Evolutionary conservation across 257 asterid genomes (phyloP).

Genomic region (Cruciata laevipes): DNA sequence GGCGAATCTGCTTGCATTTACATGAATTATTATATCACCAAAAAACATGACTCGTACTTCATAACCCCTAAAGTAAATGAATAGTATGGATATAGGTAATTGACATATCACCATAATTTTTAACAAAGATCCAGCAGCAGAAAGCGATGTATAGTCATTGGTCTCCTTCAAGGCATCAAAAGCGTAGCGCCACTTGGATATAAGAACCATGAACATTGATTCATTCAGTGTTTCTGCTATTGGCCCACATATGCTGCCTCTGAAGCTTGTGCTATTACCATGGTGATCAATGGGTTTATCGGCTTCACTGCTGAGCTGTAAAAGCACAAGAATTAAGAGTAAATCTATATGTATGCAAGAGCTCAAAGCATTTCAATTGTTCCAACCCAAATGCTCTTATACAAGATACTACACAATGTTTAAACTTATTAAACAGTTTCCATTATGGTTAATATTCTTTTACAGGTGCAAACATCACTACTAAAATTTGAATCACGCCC

Average conservation of each 20-base stretch:
- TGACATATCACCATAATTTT: slow-evolving; percentile 66
- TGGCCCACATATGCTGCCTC: slow-evolving; percentile 87
- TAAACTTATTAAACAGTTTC: background rate
- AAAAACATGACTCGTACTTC: background rate
- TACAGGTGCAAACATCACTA: background rate
- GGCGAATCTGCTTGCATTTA: slow-evolving; percentile 48
- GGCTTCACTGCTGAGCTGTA: slow-evolving; percentile 46
- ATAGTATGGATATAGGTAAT: slow-evolving; percentile 14
- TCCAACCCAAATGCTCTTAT: background rate
- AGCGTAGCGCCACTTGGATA: slow-evolving; percentile 78
- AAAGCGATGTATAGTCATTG: slow-evolving; percentile 68
- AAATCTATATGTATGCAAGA: background rate
- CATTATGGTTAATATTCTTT: background rate
- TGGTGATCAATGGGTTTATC: slow-evolving; percentile 30
- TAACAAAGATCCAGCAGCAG: slow-evolving; percentile 86
- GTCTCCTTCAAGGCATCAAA: slow-evolving; percentile 80
- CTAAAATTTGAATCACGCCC: background rate
- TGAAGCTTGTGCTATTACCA: slow-evolving; percentile 40
- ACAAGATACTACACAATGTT: background rate
- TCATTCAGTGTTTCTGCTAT: slow-evolving; percentile 80
- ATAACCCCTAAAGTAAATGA: background rate
- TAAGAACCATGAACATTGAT: slow-evolving; percentile 73
- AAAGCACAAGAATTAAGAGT: slow-evolving; percentile 14
- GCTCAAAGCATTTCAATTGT: background rate
- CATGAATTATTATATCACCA: slow-evolving; percentile 3